phyloP scores from a whole-genome alignment of 1,284 basidiomycete species.

The Anthracocystis panici-leucophaei region DNA sequence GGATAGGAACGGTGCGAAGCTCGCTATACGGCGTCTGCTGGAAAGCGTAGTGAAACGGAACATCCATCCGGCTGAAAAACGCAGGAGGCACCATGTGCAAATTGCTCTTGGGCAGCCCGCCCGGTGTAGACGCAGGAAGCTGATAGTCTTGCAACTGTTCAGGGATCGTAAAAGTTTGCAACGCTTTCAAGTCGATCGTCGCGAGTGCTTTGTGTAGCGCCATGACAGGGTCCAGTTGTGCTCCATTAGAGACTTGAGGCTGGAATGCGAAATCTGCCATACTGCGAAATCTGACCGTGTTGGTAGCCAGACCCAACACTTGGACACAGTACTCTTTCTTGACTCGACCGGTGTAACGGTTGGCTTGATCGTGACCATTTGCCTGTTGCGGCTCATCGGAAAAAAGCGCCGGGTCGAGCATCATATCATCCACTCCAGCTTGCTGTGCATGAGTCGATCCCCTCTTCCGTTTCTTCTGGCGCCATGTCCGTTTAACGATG shows the following conservation, averaged over 20 bases:
- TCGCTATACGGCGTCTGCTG: constrained; percentile 53
- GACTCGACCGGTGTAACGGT: constrained; percentile 53
- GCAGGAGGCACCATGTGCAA: constrained; percentile 62
- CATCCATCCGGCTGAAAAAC: constrained; percentile 58
- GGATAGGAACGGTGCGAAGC: constrained; percentile 33
- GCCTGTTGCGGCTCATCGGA: background rate
- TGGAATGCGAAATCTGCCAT: constrained; percentile 67
- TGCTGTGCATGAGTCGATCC: background rate
- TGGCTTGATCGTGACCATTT: background rate
- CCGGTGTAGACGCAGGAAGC: background rate
- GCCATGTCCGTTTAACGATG: constrained; percentile 52
- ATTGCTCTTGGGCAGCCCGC: constrained; percentile 31
- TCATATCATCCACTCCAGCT: background rate
- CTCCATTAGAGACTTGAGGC: constrained; percentile 27
- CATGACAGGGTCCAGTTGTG: constrained; percentile 33
- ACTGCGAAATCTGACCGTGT: constrained; percentile 84
- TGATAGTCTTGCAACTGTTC: constrained; percentile 55
- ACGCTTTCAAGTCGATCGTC: constrained; percentile 53
- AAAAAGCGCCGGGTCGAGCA: constrained; percentile 34
- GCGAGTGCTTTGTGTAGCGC: constrained; percentile 53
- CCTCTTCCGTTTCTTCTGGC: constrained; percentile 45
- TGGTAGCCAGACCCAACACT: constrained; percentile 80
- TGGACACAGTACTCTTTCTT: constrained; percentile 78
- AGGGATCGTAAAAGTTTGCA: constrained; percentile 44
- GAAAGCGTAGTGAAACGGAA: constrained; percentile 59